These are phyloP conservation scores for Phialophora expanda DNA, from an alignment of 2,329 filamentous ascomycete genomes.

Conservation along the genomic window DNA sequence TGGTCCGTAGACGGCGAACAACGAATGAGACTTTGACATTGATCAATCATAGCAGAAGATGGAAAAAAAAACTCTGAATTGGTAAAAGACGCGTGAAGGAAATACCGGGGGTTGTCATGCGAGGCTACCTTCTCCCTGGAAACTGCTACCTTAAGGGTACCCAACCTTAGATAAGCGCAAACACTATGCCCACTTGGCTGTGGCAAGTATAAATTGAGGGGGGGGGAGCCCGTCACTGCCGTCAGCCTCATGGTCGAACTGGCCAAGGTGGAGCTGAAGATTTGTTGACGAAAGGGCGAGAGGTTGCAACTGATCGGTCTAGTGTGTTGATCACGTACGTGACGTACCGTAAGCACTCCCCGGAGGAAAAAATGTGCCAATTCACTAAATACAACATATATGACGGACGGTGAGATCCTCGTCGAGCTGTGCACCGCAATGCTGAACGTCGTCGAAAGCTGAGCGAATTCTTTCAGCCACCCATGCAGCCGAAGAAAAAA, in stretches of 20 bases:
- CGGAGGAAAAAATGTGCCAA: neutral
- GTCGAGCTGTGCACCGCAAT: neutral
- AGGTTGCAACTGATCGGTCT: constrained; percentile 2
- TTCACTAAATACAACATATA: neutral
- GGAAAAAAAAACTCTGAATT: constrained; percentile 17
- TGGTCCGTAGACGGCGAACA: neutral
- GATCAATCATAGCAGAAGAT: neutral
- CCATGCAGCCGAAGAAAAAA: neutral
- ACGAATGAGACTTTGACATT: neutral
- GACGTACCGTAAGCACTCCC: neutral
- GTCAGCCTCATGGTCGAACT: neutral
- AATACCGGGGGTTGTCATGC: constrained; percentile 5
- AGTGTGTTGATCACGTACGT: neutral
- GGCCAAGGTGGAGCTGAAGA: constrained; percentile 3
- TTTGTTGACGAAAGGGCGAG: constrained; percentile 4
- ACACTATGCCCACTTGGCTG: neutral
- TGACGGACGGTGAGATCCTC: neutral
- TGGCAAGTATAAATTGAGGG: neutral
- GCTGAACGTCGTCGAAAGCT: neutral
- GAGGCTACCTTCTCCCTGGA: constrained; percentile 26
- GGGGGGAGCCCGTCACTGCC: neutral
- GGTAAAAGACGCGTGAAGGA: constrained; percentile 15
- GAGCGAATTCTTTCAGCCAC: neutral
- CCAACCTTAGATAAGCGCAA: constrained; percentile 3
- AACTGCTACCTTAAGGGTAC: neutral